Conservation (phyloP, 257 asterid genomes). For the Scutellaria galericulata region DNA sequence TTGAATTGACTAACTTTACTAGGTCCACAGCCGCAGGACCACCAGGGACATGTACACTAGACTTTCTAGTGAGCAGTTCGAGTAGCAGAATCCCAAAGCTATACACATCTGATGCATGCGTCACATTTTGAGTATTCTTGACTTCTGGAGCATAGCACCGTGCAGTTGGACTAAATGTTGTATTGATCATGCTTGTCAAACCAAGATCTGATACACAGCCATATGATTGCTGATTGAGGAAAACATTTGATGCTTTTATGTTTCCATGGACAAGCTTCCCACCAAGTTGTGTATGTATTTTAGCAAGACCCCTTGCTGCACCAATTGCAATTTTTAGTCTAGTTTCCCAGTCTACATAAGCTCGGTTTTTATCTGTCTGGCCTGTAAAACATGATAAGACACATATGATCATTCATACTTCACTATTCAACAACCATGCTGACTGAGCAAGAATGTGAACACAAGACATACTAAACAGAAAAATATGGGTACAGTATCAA, state of each 20-base stretch:
- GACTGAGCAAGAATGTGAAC: background rate
- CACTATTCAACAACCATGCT: background rate
- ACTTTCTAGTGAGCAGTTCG: conserved; percentile 38
- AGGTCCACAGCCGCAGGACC: conserved; percentile 41
- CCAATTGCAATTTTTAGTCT: conserved; percentile 36
- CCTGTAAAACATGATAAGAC: conserved; percentile 33
- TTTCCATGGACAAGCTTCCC: conserved; percentile 44
- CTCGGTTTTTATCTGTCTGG: background rate
- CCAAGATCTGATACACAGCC: conserved; percentile 41
- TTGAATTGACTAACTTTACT: conserved; percentile 36
- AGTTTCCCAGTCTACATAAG: conserved; percentile 31
- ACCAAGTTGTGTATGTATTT: conserved; percentile 28
- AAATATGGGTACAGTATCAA: too few relatives aligned
- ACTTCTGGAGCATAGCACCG: conserved; percentile 38
- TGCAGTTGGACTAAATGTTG: conserved; percentile 24
- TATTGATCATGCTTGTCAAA: background rate
- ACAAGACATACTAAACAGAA: background rate
- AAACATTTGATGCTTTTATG: conserved; percentile 39
- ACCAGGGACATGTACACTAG: conserved; percentile 21
- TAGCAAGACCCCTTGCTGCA: conserved; percentile 41
- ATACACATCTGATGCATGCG: conserved; percentile 48
- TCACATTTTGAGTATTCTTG: conserved; percentile 17
- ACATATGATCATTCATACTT: conserved; percentile 9
- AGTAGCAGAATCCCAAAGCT: conserved; percentile 43
- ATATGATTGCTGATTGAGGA: conserved; percentile 18